Evolutionary conservation across 2,329 filamentous ascomycete genomes (phyloP), one percentile per base, ranked within the genome.

Genomic region (Penicillium concentricum): DNA sequence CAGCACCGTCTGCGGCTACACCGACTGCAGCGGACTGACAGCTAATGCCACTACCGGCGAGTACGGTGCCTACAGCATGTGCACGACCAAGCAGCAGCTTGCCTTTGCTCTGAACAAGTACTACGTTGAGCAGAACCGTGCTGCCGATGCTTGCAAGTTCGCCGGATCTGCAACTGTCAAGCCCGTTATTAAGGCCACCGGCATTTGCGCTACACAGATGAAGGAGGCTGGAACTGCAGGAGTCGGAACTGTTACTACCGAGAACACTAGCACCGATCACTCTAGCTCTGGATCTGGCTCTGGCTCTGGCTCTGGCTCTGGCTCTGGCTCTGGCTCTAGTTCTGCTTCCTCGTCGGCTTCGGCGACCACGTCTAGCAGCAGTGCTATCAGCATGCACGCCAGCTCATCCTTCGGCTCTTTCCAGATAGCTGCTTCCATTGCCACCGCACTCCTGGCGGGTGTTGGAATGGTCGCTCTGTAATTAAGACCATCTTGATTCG

Each of bases 51-150:
- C 72, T 18, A 72, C 68, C 16, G 78, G 78, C 41, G 54, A 55
- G 1, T 80, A 79, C 49, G 78, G 78, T 48, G 75, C 77, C 5
- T 80, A 79, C 65, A 72, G 72, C 64, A 78, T 79, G 76, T 80
- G 78, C 66, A 68, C 67, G 46, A 57, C 72, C 37, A 66, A 68
- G 44, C 70, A 79, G 57, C 69, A 78, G 58, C 76, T 80, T 41
- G 74, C 75, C 39, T 79, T 73, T 61, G 74, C 72, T 34, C 65
- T 79, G 47, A 75, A 80, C 67, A 67, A 71, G 58, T 80, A 79
- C 65, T 80, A 78, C 63, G 52, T 63, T 15, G 67, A 73, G 57
- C 75, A 79, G 64, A 61, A 66, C 47, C 68, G 71, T 39, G 66
- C 63, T 12, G 69, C 69, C 13, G 69, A 67, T 18, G 77, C 77